Evolutionary conservation across 2,329 filamentous ascomycete species (phyloP), one percentile per base, ranked within the genome.

Genomic region (Penicillium sp.): DNA sequence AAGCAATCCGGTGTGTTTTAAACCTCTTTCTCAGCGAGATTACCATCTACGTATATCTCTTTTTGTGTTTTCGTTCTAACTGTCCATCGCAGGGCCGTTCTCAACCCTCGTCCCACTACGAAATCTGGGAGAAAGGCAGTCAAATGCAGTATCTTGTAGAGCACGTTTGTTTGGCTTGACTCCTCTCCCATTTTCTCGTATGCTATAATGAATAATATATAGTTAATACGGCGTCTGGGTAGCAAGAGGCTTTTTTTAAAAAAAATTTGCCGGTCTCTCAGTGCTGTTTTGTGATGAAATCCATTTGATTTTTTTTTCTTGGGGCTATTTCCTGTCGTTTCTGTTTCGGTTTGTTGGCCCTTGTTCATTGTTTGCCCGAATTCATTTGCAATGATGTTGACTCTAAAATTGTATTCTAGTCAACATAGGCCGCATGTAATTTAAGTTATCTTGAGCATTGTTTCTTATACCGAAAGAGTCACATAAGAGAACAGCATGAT

Each of bases 1-100:
- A 97, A 78, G 94, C 94, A 32, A 99, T 99, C 71, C 88, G 94
- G 94, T 97, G 79, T 66, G 87, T 77, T 18, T 16, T 18, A 18
- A 29, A 2, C 8, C 14, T 14, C 27, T 39, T 35, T n/a, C 9
- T 18, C 40, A 9, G 10, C 30, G 16, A 49, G 16, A 18, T 45
- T n/a, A 23, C 13, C 14, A 8, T 2, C 13, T 7, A 27, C 2
- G 19, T n/a, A n/a, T n/a, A 35, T 34, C 18, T 26, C 13, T 14
- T 8, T 40, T 19, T 16, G 11, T 27, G 6, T n/a, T 43, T 51
- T 38, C 26, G 7, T 19, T 29, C 44, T 43, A 46, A 47, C 29
- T 13, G 13, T 41, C 26, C 7, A 2, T 10, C 18, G 23, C 53
- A 79, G 77, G 54, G 77, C 77, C 43, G 77, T 79, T 40, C 70